A percentile compares a stretch with the other conserved stretches of the same genome.
Evolutionary conservation across 345 rosid genomes (phyloP).

Genomic region (Gynandropsis gynandra): DNA sequence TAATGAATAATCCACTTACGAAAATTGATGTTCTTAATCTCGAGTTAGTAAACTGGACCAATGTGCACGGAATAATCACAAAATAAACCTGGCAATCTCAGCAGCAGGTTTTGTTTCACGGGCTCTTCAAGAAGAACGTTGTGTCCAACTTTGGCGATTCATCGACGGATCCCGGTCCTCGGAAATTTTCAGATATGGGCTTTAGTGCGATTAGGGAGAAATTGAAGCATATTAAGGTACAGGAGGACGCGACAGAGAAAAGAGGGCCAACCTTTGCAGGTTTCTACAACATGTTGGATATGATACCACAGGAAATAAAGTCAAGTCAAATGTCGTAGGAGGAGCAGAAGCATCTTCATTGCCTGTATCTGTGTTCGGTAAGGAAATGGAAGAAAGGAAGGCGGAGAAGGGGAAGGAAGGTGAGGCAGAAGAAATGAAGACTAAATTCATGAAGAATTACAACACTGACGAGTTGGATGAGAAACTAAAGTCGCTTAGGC

Average conservation of each 20-base stretch:
- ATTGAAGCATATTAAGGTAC: constrained; percentile 27
- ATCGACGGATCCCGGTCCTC: constrained; percentile 8
- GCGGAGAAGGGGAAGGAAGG: too few relatives aligned
- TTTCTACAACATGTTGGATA: constrained; percentile 25
- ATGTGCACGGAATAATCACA: not conserved
- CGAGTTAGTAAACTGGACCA: too few relatives aligned
- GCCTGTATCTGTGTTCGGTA: constrained; percentile 37
- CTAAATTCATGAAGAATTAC: too few relatives aligned
- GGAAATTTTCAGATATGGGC: not conserved
- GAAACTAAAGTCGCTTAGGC: constrained; percentile 41
- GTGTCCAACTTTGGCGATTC: constrained; percentile 16
- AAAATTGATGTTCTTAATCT: too few relatives aligned
- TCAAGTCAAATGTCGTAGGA: constrained; percentile 31
- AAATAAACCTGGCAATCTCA: constrained; percentile 7
- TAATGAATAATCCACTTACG: too few relatives aligned
- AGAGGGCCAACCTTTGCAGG: constrained; percentile 18
- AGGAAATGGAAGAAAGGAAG: constrained; percentile 29
- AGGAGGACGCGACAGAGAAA: constrained; percentile 7
- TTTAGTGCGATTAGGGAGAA: constrained; percentile 32
- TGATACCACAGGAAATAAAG: constrained; percentile 19
- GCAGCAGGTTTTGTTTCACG: constrained; percentile 31
- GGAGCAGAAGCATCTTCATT: constrained; percentile 33
- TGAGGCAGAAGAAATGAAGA: too few relatives aligned
- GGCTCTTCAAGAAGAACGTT: constrained; percentile 32
- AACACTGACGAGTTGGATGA: constrained; percentile 36